A percentile compares a stretch with the other conserved stretches of the same genome.
Conservation (phyloP, 2,329 filamentous ascomycete genomes). For the Apiospora hydei region DNA sequence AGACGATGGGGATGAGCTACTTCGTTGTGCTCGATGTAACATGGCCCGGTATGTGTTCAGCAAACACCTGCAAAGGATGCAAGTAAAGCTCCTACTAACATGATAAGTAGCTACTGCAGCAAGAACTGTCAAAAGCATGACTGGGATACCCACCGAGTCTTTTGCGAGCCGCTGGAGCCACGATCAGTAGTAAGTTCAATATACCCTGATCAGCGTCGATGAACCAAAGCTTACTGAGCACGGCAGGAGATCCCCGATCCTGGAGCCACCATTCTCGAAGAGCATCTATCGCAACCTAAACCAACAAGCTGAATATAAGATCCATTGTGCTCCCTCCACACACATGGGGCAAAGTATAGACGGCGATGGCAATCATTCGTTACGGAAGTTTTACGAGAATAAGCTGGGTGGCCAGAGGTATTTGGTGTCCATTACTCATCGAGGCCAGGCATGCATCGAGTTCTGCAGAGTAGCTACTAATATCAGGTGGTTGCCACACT, state of each 20-base stretch:
- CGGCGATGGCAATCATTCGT: neutral
- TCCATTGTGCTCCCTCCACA: neutral
- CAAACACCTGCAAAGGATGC: constrained; percentile 18
- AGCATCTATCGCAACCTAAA: neutral
- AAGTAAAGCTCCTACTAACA: constrained; percentile 21
- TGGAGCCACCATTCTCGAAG: neutral
- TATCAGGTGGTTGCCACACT: neutral
- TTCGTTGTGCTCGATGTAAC: constrained; percentile 24
- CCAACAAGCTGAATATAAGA: neutral
- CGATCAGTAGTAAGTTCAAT: constrained; percentile 31
- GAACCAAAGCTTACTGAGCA: neutral
- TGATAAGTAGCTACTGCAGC: constrained; percentile 33
- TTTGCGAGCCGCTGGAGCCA: constrained; percentile 27
- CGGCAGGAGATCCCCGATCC: neutral
- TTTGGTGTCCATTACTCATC: neutral
- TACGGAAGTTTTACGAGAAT: neutral
- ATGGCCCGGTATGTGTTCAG: constrained; percentile 3
- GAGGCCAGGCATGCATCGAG: neutral
- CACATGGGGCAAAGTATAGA: too few relatives aligned
- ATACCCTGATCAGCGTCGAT: neutral
- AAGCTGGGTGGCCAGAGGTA: neutral
- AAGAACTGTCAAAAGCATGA: constrained; percentile 30
- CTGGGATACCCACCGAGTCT: constrained; percentile 29
- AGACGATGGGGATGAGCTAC: constrained; percentile 25
- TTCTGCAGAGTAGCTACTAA: neutral